Conservation (phyloP, 352 stramenopile species). For the Phytophthora kernoviae region DNA sequence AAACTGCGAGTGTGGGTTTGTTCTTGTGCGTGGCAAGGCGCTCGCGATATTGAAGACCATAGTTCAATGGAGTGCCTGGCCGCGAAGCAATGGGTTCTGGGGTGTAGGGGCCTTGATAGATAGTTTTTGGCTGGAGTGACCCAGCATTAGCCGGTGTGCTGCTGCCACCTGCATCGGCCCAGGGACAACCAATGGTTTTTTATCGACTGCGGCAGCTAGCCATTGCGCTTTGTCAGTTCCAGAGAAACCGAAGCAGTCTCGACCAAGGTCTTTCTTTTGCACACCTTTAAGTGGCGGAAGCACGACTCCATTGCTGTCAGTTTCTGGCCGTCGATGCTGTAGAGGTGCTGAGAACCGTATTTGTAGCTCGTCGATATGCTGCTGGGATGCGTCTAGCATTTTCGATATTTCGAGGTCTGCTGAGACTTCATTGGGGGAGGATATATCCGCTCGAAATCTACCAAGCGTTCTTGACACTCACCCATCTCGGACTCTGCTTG, state of each 20-base stretch:
- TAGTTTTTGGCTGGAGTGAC: constrained; percentile 82
- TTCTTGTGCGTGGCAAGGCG: constrained; percentile 73
- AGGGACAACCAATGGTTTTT: constrained; percentile 67
- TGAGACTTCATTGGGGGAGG: constrained; percentile 46
- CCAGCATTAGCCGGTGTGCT: constrained; percentile 82
- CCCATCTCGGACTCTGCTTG: constrained; percentile 10
- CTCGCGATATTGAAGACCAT: constrained; percentile 81
- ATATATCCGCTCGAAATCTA: constrained; percentile 77
- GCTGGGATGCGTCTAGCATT: constrained; percentile 82
- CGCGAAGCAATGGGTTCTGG: constrained; percentile 52
- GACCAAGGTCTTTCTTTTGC: constrained; percentile 58
- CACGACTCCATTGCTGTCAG: constrained; percentile 33
- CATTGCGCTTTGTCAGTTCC: constrained; percentile 80
- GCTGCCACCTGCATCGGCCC: constrained; percentile 76
- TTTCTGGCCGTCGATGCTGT: constrained; percentile 66
- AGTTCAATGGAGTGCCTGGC: constrained; percentile 62
- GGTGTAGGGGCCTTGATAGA: constrained; percentile 79
- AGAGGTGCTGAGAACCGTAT: constrained; percentile 79
- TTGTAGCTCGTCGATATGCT: constrained; percentile 82
- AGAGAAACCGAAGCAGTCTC: constrained; percentile 82
- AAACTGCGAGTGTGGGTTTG: constrained; percentile 78
- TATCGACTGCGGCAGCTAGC: constrained; percentile 42
- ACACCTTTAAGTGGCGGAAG: constrained; percentile 65
- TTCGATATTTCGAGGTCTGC: constrained; percentile 69
- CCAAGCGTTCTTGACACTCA: constrained; percentile 47